These are phyloP conservation scores for Piper longum DNA, from an alignment of 164 flowering plant species.

Conservation along the genomic window DNA sequence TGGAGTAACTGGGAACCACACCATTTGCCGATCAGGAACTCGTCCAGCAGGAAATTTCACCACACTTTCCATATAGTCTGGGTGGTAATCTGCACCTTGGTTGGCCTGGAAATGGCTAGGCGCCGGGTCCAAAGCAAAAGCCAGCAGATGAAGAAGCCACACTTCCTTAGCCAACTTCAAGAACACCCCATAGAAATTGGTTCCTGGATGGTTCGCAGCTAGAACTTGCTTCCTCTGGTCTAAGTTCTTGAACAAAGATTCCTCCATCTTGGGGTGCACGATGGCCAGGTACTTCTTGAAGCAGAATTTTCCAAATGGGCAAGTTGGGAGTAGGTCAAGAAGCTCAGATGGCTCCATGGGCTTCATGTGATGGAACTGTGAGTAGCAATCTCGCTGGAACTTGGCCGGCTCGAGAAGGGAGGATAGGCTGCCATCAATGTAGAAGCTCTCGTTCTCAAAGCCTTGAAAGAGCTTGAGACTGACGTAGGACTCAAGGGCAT, in stretches of 20 bases:
- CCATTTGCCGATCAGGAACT: constrained; percentile 32
- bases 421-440: constrained; percentile 81
- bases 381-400: constrained; percentile 61
- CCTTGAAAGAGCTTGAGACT: constrained; percentile 67
- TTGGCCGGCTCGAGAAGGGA: constrained; percentile 69
- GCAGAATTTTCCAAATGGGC: constrained; percentile 74
- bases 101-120: constrained; percentile 74
- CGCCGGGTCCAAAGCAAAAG: constrained; percentile 65
- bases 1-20: constrained; percentile 73
- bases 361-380: constrained; percentile 73
- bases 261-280: constrained; percentile 89
- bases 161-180: constrained; percentile 63
- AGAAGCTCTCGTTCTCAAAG: constrained; percentile 91
- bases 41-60: constrained; percentile 32
- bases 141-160: constrained; percentile 85
- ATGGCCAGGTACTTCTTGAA: constrained; percentile 57
- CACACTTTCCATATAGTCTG: constrained; percentile 85
- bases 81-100: constrained; percentile 66
- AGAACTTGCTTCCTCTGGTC: constrained; percentile 50
- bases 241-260: constrained; percentile 67
- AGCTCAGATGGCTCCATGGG: constrained; percentile 82
- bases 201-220: constrained; percentile 73
- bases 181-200: constrained; percentile 57
- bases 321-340: constrained; percentile 65
- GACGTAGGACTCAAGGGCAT: constrained; percentile 78